phyloP scores from a whole-genome alignment of 2,329 filamentous ascomycete genomes.

The Arachnomyces sp. region DNA sequence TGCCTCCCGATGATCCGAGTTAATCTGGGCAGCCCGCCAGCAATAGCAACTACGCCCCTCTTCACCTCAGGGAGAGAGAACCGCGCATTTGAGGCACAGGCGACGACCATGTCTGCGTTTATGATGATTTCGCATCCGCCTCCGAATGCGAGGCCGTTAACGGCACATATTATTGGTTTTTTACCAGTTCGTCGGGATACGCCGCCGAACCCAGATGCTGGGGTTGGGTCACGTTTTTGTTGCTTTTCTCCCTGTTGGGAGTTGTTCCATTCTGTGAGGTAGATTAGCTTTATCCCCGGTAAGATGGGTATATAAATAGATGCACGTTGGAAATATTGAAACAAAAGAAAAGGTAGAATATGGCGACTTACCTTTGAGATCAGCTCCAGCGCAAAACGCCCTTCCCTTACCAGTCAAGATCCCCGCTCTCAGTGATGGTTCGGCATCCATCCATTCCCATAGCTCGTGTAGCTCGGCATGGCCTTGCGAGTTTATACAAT shows the following conservation, averaged over 20 bases:
- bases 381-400: conserved; percentile 39
- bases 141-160: conserved; percentile 66
- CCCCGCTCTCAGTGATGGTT: conserved; percentile 32
- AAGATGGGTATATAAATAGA: not conserved
- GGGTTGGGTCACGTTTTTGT: conserved; percentile 14
- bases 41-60: conserved; percentile 61
- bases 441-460: conserved; percentile 39
- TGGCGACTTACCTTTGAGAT: conserved; percentile 32
- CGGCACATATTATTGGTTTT: conserved; percentile 67
- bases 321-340: not conserved
- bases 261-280: conserved; percentile 26
- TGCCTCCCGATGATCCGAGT: conserved; percentile 57
- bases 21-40: conserved; percentile 61
- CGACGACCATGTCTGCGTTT: conserved; percentile 63
- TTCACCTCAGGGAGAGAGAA: conserved; percentile 67
- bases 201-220: conserved; percentile 33
- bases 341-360: conserved; percentile 1
- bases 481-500: conserved; percentile 36
- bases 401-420: conserved; percentile 35
- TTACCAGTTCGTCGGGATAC: conserved; percentile 38
- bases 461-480: conserved; percentile 35
- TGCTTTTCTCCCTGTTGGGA: conserved; percentile 8
- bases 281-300: not conserved
- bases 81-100: conserved; percentile 40
- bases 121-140: conserved; percentile 69